These are phyloP conservation scores for Rutstroemia sp. DNA, from an alignment of 2,329 filamentous ascomycete species.

Conservation along the genomic window DNA sequence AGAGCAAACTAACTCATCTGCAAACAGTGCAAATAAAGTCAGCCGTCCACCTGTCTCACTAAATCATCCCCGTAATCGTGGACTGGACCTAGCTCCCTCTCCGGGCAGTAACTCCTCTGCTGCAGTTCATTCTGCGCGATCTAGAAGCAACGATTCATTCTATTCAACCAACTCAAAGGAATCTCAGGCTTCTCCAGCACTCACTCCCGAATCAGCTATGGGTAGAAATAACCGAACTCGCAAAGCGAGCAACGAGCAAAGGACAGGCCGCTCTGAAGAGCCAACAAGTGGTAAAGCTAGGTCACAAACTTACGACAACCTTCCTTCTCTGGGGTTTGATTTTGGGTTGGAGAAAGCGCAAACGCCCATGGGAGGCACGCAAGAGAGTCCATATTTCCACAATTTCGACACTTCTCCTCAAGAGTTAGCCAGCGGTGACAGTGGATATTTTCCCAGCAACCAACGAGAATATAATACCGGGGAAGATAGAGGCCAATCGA, in stretches of 20 bases:
- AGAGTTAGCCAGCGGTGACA: not conserved
- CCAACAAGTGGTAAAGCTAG: not conserved
- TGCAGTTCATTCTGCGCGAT: not conserved
- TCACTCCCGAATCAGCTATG: constrained; percentile 2
- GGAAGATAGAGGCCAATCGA: too few relatives aligned
- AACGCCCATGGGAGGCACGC: not conserved
- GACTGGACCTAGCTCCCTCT: not conserved
- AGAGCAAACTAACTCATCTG: not conserved
- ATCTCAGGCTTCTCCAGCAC: not conserved
- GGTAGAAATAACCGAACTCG: not conserved
- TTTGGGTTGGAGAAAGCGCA: not conserved
- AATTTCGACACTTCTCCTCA: constrained; percentile 6
- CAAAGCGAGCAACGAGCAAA: not conserved
- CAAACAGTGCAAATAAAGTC: not conserved
- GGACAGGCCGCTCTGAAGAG: not conserved
- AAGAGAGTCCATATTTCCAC: constrained; percentile 1
- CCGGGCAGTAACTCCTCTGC: not conserved
- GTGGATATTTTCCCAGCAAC: not conserved
- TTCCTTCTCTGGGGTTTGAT: constrained; percentile 5
- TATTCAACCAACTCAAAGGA: not conserved
- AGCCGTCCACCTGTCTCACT: constrained; percentile 7
- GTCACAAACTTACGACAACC: not conserved
- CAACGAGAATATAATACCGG: too few relatives aligned
- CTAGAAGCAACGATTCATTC: not conserved
- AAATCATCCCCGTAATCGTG: constrained; percentile 1